Evolutionary conservation across 331 rosid species (phyloP), one percentile per base, ranked within the genome.

Genomic region (Saraca asoca): DNA sequence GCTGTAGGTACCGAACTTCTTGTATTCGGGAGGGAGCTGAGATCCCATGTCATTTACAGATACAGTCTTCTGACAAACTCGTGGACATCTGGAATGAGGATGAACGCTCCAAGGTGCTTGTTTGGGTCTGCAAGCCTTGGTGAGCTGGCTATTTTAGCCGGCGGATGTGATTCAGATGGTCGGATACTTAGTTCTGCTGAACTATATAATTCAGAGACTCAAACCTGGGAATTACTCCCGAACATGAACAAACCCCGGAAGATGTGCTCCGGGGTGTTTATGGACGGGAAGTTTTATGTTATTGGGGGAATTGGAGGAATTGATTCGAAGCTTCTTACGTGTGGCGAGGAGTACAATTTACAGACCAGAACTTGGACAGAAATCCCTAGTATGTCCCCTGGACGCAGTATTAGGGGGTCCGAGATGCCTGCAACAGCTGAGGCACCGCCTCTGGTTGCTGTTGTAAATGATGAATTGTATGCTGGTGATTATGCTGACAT

Each of bases 1-100:
- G 98, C 96, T 11, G 98, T 92, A 46, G 98, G 98, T 44, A 87
- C 96, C 1, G 98, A 92, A 45, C 98, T 92, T 54, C 98, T 92
- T 52, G 96, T 92, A 9, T 92, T 92, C 64, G 98, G 98, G 54
- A 87, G 81, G 80, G 96, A 79, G 76, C 48, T 75, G 51, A 84
- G 57, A 3, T 82, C 95, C 52, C 89, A 80, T 54, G 95, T 89
- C 46, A 89, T 85, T 18, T 85, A 75, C 66, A 79, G 96, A 70
- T 92, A 92, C 59, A 92, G 98, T 68, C 86, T 92, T 29, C 65
- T 85, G 89, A 87, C 95, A 13, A 89, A 92, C 78, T 89, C 96
- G 0, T 92, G 98, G 98, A 60, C 89, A 17, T 71, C 88, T 7
- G 98, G 95, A 34, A 80, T 79, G 80, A 79, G 78, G 68, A 92